Percentiles rank a stretch among this genome's conserved stretches.
These are phyloP conservation scores for Coelastrella sp. DNA, from an alignment of 139 green algal genomes.

Conservation along the genomic window DNA sequence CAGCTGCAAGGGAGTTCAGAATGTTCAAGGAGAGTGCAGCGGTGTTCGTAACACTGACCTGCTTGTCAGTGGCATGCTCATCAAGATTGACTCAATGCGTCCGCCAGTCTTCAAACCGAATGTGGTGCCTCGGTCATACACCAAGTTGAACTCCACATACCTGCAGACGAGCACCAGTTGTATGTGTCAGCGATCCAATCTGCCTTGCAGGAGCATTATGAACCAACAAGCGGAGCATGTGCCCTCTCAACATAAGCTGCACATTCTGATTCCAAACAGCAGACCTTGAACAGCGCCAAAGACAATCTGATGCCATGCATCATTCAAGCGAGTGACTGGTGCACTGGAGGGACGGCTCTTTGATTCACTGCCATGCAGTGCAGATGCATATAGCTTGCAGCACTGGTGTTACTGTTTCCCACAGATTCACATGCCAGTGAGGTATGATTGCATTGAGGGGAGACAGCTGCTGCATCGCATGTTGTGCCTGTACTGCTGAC, in stretches of 20 bases:
- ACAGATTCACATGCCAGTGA: not conserved
- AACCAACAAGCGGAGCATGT: not conserved
- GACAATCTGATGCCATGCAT: too few species aligned
- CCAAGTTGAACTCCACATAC: slow-evolving; percentile 99
- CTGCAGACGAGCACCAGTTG: slow-evolving; percentile 41
- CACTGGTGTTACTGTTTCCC: too few species aligned
- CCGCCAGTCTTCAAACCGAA: slow-evolving; percentile 99
- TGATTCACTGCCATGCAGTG: too few species aligned
- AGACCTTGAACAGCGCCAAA: too few species aligned
- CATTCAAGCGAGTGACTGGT: too few species aligned
- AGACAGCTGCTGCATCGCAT: not conserved
- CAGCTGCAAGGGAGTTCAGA: not conserved
- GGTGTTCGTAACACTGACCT: slow-evolving; percentile 62
- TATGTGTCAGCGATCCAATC: not conserved
- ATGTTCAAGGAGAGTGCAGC: not conserved
- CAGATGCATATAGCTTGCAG: too few species aligned
- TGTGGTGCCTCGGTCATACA: slow-evolving; percentile 97
- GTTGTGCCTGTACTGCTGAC: not conserved
- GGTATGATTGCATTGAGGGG: not conserved
- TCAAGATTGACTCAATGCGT: slow-evolving; percentile 97
- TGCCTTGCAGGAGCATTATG: not conserved
- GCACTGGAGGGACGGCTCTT: too few species aligned
- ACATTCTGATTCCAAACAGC: not conserved
- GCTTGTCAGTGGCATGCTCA: slow-evolving; percentile 85
- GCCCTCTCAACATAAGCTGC: not conserved